Percentiles rank a stretch among this genome's conserved stretches.
Evolutionary conservation across 2,329 filamentous ascomycete genomes (phyloP).

Genomic region (Fusarium longipes): DNA sequence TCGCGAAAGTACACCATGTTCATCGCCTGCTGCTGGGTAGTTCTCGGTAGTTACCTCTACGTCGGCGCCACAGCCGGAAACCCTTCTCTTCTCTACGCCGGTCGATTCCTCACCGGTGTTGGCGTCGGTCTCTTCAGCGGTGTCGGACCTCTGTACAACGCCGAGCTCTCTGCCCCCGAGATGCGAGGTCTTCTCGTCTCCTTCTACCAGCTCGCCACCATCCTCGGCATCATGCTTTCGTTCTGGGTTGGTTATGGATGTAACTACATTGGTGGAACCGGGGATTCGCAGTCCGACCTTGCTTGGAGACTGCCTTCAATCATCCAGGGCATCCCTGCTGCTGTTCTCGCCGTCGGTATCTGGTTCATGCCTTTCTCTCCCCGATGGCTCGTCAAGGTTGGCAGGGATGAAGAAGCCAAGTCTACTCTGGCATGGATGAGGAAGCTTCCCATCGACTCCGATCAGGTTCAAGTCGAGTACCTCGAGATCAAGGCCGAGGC

Average conservation of each 20-base stretch:
- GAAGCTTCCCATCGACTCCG: conserved; percentile 63
- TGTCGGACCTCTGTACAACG: conserved; percentile 60
- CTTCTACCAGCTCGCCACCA: conserved; percentile 66
- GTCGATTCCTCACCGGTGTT: conserved; percentile 61
- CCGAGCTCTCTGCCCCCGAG: conserved; percentile 69
- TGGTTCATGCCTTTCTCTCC: conserved; percentile 84
- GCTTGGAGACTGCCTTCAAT: conserved; percentile 59
- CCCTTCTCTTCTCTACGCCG: conserved; percentile 58
- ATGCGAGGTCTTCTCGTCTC: conserved; percentile 74
- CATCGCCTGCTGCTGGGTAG: conserved; percentile 59
- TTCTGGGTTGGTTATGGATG: conserved; percentile 61
- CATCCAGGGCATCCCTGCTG: conserved; percentile 57
- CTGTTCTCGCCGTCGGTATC: conserved; percentile 74
- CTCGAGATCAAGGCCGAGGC: conserved; percentile 86
- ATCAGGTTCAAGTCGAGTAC: conserved; percentile 78
- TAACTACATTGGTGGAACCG: conserved; percentile 61
- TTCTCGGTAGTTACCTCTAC: conserved; percentile 59
- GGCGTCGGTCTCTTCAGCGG: conserved; percentile 61
- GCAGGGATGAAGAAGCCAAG: conserved; percentile 73
- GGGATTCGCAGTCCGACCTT: conserved; percentile 56
- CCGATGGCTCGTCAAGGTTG: conserved; percentile 78
- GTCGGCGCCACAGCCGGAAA: conserved; percentile 54
- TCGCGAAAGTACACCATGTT: conserved; percentile 65
- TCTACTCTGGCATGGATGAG: conserved; percentile 25
- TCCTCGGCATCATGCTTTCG: conserved; percentile 59